Base-by-base conservation (phyloP, 805 yeast species). In the Jamesozyma rosinii region DNA sequence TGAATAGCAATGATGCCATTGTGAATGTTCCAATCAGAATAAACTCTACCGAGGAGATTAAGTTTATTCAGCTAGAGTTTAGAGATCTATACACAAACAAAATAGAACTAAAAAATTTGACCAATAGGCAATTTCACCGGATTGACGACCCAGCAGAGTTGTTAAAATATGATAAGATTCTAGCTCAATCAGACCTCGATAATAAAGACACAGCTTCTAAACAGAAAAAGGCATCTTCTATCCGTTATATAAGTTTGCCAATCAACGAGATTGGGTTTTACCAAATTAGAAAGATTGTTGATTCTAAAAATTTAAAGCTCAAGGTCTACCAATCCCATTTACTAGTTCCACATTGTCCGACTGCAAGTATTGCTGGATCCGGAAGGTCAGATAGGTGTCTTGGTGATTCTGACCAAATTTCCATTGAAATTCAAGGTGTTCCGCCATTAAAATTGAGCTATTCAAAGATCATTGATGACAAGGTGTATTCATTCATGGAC, bases 21-120 rank as follows among this genome's bases (percentile, higher is more conserved):
- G 54, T 59, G 13, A 48, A 73, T 24, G 61, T 67, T 29, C 96
- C 97, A 5, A 69, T 92, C 13, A 77, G 80, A 50, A 74, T 87
- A 52, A 89, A 92, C 53, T 80, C 95, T 10, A 78, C 95, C 2
- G 73, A 78, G 4, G 83, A 78, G 34, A 74, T 95, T 3, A 80
- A 79, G 1, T 69, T 66, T 40, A 65, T 92, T 39, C 87, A 83
- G 57, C 58, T 92, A 36, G 73, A 76, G 44, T 76, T 73, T 55
- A 73, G 71, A 15, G 77, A 77, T 41, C 72, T 85, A 5, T 71
- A 69, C 8, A 70, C 77, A 3, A 74, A 76, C 50, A 65, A 69
- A 36, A 63, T 72, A 15, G 57, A 66, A 1, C 52, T 67, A 13
- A 57, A 77, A 32, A 78, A 79, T 51, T 83, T 71, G 59, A 74